These are phyloP conservation scores for Candida ovalis DNA, from an alignment of 805 yeast species.

Conservation along the genomic window DNA sequence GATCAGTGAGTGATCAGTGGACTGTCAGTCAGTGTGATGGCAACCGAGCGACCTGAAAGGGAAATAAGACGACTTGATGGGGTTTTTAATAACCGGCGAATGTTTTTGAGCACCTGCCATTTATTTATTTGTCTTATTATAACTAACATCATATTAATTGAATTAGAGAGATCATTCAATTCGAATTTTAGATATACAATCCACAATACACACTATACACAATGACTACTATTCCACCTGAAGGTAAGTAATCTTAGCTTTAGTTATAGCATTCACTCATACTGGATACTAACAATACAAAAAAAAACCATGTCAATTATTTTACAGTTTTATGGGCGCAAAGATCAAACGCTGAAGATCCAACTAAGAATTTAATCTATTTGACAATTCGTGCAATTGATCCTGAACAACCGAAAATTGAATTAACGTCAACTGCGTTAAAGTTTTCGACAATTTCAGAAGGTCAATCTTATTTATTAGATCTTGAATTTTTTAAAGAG, in stretches of 20 bases:
- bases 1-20: too few species aligned
- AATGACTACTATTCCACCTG: conserved; percentile 29
- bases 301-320: not conserved
- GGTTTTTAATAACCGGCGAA: too few species aligned
- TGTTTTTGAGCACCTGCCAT: too few species aligned
- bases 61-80: too few species aligned
- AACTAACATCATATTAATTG: too few species aligned
- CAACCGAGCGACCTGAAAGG: too few species aligned
- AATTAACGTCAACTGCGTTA: conserved; percentile 53
- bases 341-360: conserved; percentile 75
- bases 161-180: too few species aligned
- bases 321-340: conserved; percentile 87
- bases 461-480: conserved; percentile 56
- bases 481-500: conserved; percentile 72
- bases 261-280: not conserved
- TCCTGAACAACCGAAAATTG: conserved; percentile 57
- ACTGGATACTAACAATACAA: not conserved
- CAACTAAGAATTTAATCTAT: conserved; percentile 68
- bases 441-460: conserved; percentile 46
- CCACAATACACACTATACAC: not conserved
- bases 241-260: conserved; percentile 25
- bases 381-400: conserved; percentile 74
- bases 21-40: too few species aligned
- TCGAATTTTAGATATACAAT: too few species aligned
- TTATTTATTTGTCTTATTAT: too few species aligned